Percentiles rank a stretch among this genome's conserved stretches.
These are phyloP conservation scores for Colletotrichum sp. DNA, from an alignment of 2,329 filamentous ascomycete genomes.

Conservation along the genomic window DNA sequence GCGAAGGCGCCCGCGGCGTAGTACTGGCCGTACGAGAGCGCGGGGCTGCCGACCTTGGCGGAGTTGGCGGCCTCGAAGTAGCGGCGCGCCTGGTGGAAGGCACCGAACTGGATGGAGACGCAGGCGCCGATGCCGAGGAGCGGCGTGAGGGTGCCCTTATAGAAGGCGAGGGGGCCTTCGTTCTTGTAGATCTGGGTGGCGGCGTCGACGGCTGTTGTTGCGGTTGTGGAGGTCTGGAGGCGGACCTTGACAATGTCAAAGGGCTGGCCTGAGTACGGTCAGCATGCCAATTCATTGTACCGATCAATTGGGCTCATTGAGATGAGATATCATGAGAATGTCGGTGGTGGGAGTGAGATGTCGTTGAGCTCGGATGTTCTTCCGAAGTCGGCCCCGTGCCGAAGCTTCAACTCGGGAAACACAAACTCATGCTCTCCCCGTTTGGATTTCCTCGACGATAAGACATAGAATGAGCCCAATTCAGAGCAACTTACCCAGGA, in stretches of 20 bases:
- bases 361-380: background rate
- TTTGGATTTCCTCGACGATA: background rate
- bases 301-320: background rate
- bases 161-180: slow-evolving; percentile 91
- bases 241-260: slow-evolving; percentile 98
- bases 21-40: slow-evolving; percentile 83
- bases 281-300: background rate
- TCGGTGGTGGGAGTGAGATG: background rate
- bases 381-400: background rate
- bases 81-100: slow-evolving; percentile 91
- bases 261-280: slow-evolving; percentile 59
- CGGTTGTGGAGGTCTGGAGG: slow-evolving; percentile 85
- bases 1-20: slow-evolving; percentile 91
- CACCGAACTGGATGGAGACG: slow-evolving; percentile 97
- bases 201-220: slow-evolving; percentile 80
- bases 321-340: background rate
- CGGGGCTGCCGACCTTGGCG: slow-evolving; percentile 56
- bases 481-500: slow-evolving; percentile 72
- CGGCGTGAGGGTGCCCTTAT: slow-evolving; percentile 96
- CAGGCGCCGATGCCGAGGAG: slow-evolving; percentile 96
- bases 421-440: background rate
- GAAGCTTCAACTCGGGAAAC: background rate
- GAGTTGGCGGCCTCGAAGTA: slow-evolving; percentile 81
- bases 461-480: background rate
- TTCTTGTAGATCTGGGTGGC: slow-evolving; percentile 84